Conservation (phyloP, 2,329 filamentous ascomycete species). For the Ceratocystis huliohia region DNA sequence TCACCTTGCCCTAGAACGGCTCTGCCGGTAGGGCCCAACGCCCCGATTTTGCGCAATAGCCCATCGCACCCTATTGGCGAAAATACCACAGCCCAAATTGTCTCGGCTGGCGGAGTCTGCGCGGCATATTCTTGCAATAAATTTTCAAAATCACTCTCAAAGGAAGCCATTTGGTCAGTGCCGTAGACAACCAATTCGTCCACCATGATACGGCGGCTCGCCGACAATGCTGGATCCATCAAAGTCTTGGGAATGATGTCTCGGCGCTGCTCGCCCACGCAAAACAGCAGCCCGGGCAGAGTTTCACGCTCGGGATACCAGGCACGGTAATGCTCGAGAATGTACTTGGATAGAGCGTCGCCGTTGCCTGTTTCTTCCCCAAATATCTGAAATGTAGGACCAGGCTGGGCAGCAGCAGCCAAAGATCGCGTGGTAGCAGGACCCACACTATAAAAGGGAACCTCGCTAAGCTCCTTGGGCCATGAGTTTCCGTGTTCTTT, state of each 20-base stretch:
- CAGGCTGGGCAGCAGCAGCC: constrained; percentile 20
- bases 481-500: constrained; percentile 15
- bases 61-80: constrained; percentile 54
- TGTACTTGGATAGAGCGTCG: constrained; percentile 62
- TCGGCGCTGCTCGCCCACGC: constrained; percentile 77
- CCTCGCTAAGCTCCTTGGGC: constrained; percentile 28
- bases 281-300: constrained; percentile 62
- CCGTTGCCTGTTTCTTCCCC: constrained; percentile 79
- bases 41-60: constrained; percentile 43
- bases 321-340: constrained; percentile 60
- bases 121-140: constrained; percentile 46
- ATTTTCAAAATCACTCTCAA: constrained; percentile 51
- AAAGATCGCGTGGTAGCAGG: constrained; percentile 70
- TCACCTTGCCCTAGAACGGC: constrained; percentile 22
- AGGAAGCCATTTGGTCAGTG: constrained; percentile 69
- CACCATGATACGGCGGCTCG: constrained; percentile 46
- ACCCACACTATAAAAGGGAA: constrained; percentile 65
- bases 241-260: constrained; percentile 81
- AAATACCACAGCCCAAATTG: constrained; percentile 37
- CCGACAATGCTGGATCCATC: constrained; percentile 42
- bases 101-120: constrained; percentile 47
- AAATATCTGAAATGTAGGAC: constrained; percentile 46
- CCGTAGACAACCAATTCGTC: constrained; percentile 77
- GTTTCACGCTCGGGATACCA: constrained; percentile 34
- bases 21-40: constrained; percentile 33